Percentiles rank a stretch among this genome's conserved stretches.
Conservation (phyloP, 805 yeast genomes). For the Hanseniaspora clermontiae region DNA sequence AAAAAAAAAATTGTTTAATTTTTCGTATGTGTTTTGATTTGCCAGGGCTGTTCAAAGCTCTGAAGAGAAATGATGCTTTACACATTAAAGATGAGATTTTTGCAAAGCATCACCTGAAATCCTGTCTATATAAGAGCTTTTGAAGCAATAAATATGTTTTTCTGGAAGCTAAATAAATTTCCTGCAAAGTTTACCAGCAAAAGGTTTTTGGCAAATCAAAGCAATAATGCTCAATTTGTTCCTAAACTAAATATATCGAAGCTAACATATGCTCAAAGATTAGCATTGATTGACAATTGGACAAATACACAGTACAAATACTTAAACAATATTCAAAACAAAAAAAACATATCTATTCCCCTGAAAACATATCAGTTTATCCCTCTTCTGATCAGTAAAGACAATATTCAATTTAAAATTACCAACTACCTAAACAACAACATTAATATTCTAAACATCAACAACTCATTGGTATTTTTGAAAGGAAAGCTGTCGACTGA, state of each 20-base stretch:
- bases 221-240: neutral
- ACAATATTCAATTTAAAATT: slow-evolving; percentile 6
- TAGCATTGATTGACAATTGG: slow-evolving; percentile 7
- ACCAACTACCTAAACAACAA: slow-evolving; percentile 10
- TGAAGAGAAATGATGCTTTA: no score
- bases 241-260: slow-evolving; percentile 11
- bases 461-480: slow-evolving; percentile 10
- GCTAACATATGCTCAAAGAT: slow-evolving; percentile 7
- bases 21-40: no score
- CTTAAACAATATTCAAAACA: slow-evolving; percentile 9
- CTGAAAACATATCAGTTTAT: slow-evolving; percentile 2
- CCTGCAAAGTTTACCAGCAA: neutral
- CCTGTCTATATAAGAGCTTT: no score
- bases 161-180: neutral
- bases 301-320: slow-evolving; percentile 8
- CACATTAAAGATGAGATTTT: no score
- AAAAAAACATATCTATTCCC: slow-evolving; percentile 5
- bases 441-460: slow-evolving; percentile 9
- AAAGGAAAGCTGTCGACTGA: slow-evolving; percentile 12
- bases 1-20: no score
- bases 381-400: slow-evolving; percentile 5
- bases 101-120: no score
- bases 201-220: neutral
- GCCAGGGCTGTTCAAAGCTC: no score
- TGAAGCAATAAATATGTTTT: neutral